Base-by-base conservation (phyloP, 345 rosid species). In the Cochlearia excelsa region DNA sequence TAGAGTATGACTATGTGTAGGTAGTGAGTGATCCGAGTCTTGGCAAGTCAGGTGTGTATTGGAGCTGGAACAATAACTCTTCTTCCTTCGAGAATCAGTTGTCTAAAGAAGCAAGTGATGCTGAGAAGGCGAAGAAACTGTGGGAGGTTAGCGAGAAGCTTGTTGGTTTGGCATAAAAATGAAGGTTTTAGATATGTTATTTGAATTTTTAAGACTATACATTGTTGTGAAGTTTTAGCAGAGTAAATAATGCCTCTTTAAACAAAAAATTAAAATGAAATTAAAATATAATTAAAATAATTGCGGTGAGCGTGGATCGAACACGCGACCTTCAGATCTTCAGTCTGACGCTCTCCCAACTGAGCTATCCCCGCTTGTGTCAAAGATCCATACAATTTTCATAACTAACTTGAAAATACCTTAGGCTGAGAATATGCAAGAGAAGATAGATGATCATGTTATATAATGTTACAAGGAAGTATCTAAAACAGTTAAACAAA, bases 251-350 rank as follows among this genome's bases (percentile, higher is more conserved):
- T 16, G 23, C 23, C n/a, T n/a, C n/a, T n/a, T n/a, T n/a, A n/a
- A n/a, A n/a, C n/a, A n/a, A n/a, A n/a, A n/a, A n/a, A n/a, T n/a
- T n/a, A n/a, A n/a, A n/a, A n/a, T n/a, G n/a, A 16, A 16, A 16
- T 16, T 16, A 16, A 16, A 16, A 16, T 33, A 33, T 2, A 33
- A 0, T 34, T 6, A 47, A 16, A 54, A 2, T 1, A 16, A 16
- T 3, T 84, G 90, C 95, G 88, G 91, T 84, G 95, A 82, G 78
- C 95, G 81, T 86, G 83, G 91, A 86, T 78, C 87, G 96, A 88
- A 88, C 91, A 86, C 86, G 86, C 81, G 95, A 77, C 97, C 95
- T 86, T 84, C 87, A 86, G 91, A 89, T 89, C 95, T 86, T 89
- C 95, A 89, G 91, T 84, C 95, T 86, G 95, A 89, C 85, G 95